Percentiles rank a stretch among this genome's conserved stretches.
phyloP scores from a whole-genome alignment of 805 yeast species.

The Ogataea philodendri region DNA sequence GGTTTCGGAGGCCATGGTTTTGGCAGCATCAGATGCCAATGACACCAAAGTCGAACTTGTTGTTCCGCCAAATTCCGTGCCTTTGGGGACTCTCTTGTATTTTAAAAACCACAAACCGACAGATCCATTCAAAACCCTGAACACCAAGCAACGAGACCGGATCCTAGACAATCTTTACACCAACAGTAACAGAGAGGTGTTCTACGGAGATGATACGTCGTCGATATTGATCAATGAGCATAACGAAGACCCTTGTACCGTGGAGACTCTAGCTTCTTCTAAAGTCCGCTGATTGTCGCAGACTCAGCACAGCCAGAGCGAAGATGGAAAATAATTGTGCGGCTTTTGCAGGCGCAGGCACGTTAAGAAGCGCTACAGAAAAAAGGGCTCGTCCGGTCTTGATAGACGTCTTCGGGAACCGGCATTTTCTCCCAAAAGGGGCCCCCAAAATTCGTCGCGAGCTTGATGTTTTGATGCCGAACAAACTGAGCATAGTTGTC shows the following conservation, averaged over 20 bases:
- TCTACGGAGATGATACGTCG: slow-evolving; percentile 20
- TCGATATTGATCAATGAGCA: slow-evolving; percentile 8
- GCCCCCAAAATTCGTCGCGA: too few species aligned
- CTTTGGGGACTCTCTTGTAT: slow-evolving; percentile 39
- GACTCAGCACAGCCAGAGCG: slow-evolving; percentile 9
- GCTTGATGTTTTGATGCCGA: too few species aligned
- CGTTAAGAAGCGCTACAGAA: background rate
- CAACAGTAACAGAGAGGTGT: slow-evolving; percentile 32
- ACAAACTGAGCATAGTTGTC: too few species aligned
- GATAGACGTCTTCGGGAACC: too few species aligned
- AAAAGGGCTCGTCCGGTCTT: too few species aligned
- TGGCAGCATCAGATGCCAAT: slow-evolving; percentile 46
- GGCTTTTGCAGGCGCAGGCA: slow-evolving; percentile 3
- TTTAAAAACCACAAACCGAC: slow-evolving; percentile 34
- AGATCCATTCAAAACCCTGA: slow-evolving; percentile 29
- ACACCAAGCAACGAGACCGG: slow-evolving; percentile 37
- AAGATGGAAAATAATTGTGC: slow-evolving; percentile 3
- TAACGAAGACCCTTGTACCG: slow-evolving; percentile 15
- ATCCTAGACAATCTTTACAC: slow-evolving; percentile 34
- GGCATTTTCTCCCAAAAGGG: too few species aligned
- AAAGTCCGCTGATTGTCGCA: slow-evolving; percentile 7
- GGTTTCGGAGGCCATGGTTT: slow-evolving; percentile 60
- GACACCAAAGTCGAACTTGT: slow-evolving; percentile 43
- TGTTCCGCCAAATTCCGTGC: slow-evolving; percentile 39
- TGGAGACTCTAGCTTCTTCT: slow-evolving; percentile 13